These are phyloP conservation scores for Neurospora hispaniola DNA, from an alignment of 495 filamentous ascomycete genomes.

Conservation along the genomic window DNA sequence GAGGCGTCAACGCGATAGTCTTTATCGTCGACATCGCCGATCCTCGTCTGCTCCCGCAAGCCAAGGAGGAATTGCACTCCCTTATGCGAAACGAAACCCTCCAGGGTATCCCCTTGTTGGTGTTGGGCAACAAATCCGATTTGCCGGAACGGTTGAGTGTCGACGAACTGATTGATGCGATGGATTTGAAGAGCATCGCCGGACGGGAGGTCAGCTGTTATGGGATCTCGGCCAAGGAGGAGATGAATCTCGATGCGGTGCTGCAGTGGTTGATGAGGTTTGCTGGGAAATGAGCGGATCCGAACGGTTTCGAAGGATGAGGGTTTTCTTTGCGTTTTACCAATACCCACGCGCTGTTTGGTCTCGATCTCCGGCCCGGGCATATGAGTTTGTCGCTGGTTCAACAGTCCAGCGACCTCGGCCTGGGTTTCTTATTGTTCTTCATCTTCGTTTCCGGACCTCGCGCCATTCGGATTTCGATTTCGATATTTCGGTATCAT, in stretches of 20 bases:
- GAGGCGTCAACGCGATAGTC: conserved; percentile 94
- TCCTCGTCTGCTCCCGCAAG: conserved; percentile 65
- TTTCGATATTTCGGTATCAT: too few relatives aligned
- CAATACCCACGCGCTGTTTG: too few relatives aligned
- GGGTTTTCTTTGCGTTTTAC: too few relatives aligned
- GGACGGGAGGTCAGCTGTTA: conserved; percentile 97
- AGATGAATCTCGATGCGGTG: conserved; percentile 96
- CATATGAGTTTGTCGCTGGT: too few relatives aligned
- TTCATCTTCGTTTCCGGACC: too few relatives aligned
- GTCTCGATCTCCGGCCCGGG: too few relatives aligned
- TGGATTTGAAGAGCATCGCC: conserved; percentile 82
- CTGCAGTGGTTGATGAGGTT: conserved; percentile 93
- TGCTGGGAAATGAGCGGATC: conserved; percentile 44
- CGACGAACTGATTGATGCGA: conserved; percentile 86
- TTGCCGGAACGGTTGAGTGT: conserved; percentile 78
- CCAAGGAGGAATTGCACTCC: conserved; percentile 82
- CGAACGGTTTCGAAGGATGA: too few relatives aligned
- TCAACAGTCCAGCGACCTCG: too few relatives aligned
- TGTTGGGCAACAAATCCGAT: conserved; percentile 96
- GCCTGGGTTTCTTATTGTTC: too few relatives aligned
- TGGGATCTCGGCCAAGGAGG: conserved; percentile 95
- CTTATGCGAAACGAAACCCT: conserved; percentile 78
- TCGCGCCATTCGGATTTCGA: too few relatives aligned
- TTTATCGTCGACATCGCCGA: conserved; percentile 89
- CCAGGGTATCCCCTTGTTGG: conserved; percentile 85